phyloP scores from a whole-genome alignment of 2,329 filamentous ascomycete genomes.

The Clathrospora elynae region DNA sequence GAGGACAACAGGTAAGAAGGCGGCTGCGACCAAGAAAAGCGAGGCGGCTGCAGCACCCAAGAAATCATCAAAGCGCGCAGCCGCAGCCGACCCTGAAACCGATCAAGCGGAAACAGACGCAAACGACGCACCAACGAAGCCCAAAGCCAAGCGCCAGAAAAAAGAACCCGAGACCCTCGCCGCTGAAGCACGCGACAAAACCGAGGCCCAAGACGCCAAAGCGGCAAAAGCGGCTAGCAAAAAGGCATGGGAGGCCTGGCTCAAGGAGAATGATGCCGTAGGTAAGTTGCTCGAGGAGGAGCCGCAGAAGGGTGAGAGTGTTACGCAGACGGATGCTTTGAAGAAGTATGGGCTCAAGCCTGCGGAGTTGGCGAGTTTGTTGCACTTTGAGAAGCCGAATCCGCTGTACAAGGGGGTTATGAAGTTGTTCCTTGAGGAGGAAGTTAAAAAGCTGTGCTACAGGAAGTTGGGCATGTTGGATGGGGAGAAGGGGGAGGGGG shows the following conservation, averaged over 20 bases:
- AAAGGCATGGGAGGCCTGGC: slow-evolving; percentile 10
- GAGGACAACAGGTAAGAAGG: slow-evolving; percentile 1
- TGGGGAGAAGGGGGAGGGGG: background rate
- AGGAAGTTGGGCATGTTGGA: slow-evolving; percentile 16
- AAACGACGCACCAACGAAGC: background rate
- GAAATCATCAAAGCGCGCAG: slow-evolving; percentile 8
- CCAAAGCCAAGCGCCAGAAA: slow-evolving; percentile 16
- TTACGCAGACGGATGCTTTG: slow-evolving; percentile 21
- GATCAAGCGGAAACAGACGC: background rate
- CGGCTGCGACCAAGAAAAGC: slow-evolving; percentile 1
- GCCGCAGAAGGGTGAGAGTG: slow-evolving; percentile 7
- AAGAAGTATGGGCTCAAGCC: slow-evolving; percentile 22
- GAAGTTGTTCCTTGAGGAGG: slow-evolving; percentile 15
- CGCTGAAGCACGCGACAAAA: slow-evolving; percentile 1
- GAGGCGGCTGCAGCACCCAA: slow-evolving; percentile 9
- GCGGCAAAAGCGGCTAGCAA: slow-evolving; percentile 9
- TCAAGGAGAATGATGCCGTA: background rate
- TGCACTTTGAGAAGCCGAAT: slow-evolving; percentile 16
- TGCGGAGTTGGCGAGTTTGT: slow-evolving; percentile 9
- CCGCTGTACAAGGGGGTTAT: slow-evolving; percentile 11
- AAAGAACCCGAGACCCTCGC: slow-evolving; percentile 7
- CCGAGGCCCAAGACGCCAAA: slow-evolving; percentile 3
- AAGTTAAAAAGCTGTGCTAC: slow-evolving; percentile 12
- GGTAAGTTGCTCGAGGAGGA: slow-evolving; percentile 10
- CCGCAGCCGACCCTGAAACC: background rate